A percentile compares a stretch with the other conserved stretches of the same genome.
These are phyloP conservation scores for Posidonia australis DNA, from an alignment of 106 monocot species.

Conservation along the genomic window DNA sequence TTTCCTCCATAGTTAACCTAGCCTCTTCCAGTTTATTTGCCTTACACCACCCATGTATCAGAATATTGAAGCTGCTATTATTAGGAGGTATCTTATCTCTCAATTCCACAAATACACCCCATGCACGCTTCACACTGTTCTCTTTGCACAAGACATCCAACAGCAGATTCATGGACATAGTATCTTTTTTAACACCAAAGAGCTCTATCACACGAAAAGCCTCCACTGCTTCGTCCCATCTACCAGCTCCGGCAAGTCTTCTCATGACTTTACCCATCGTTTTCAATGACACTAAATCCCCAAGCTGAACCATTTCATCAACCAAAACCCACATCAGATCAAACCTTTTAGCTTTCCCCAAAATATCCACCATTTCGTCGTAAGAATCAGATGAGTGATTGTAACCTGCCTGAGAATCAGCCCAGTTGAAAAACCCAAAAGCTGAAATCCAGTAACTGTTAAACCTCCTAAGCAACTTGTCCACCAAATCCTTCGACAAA, in stretches of 20 bases:
- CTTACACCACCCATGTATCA: constrained; percentile 88
- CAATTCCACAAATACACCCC: constrained; percentile 42
- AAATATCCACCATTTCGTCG: constrained; percentile 72
- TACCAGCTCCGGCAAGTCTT: constrained; percentile 66
- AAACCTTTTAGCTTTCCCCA: constrained; percentile 78
- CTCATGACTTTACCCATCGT: constrained; percentile 77
- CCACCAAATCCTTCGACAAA: constrained; percentile 31
- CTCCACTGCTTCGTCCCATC: constrained; percentile 58
- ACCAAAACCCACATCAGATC: constrained; percentile 68
- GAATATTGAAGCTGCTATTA: constrained; percentile 51
- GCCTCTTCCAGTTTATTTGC: constrained; percentile 61
- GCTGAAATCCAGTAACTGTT: constrained; percentile 64
- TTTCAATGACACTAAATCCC: constrained; percentile 40
- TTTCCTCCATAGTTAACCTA: constrained; percentile 44
- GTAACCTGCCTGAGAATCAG: constrained; percentile 23
- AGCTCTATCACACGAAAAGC: constrained; percentile 41
- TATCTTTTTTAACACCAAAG: constrained; percentile 62
- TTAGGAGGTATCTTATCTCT: constrained; percentile 46
- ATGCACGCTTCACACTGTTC: constrained; percentile 62
- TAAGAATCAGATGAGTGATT: constrained; percentile 44
- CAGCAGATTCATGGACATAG: constrained; percentile 56
- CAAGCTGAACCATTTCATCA: constrained; percentile 43
- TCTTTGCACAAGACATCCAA: constrained; percentile 86
- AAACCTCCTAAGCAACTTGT: constrained; percentile 49
- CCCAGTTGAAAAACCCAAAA: constrained; percentile 92